phyloP scores from a whole-genome alignment of 1,139 yeast genomes.

The Hemisphaericaspora subhashii region DNA sequence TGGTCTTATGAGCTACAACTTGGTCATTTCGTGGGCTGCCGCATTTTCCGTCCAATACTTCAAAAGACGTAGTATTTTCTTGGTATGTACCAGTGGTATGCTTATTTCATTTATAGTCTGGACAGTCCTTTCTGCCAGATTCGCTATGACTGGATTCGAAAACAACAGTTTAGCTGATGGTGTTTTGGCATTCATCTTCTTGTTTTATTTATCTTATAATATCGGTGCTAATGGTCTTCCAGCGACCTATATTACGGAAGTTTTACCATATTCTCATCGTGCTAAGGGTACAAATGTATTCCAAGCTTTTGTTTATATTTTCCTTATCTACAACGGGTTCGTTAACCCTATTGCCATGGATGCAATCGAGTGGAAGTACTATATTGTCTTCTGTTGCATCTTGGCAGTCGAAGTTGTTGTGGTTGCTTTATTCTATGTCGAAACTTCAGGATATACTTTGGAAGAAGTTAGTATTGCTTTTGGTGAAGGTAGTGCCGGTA shows the following conservation, averaged over 20 bases:
- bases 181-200: constrained; percentile 46
- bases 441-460: constrained; percentile 53
- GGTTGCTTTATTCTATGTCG: constrained; percentile 46
- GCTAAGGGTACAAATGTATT: constrained; percentile 43
- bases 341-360: constrained; percentile 63
- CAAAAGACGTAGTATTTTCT: constrained; percentile 48
- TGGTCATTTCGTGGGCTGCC: constrained; percentile 32
- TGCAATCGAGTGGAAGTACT: constrained; percentile 58
- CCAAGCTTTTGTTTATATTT: constrained; percentile 25
- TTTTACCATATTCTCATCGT: constrained; percentile 45
- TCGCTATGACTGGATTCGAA: constrained; percentile 33
- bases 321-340: constrained; percentile 34
- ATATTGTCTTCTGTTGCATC: constrained; percentile 50
- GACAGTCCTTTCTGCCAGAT: constrained; percentile 39
- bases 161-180: constrained; percentile 38
- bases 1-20: constrained; percentile 41
- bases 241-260: constrained; percentile 38
- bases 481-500: constrained; percentile 44
- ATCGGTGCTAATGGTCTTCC: constrained; percentile 44
- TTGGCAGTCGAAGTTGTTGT: constrained; percentile 36
- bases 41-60: constrained; percentile 30
- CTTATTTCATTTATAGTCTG: constrained; percentile 37
- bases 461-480: constrained; percentile 53
- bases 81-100: constrained; percentile 36
- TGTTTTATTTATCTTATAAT: constrained; percentile 38